Evolutionary conservation across 805 yeast genomes (phyloP).

Genomic region (Zygotorulaspora chibaensis): DNA sequence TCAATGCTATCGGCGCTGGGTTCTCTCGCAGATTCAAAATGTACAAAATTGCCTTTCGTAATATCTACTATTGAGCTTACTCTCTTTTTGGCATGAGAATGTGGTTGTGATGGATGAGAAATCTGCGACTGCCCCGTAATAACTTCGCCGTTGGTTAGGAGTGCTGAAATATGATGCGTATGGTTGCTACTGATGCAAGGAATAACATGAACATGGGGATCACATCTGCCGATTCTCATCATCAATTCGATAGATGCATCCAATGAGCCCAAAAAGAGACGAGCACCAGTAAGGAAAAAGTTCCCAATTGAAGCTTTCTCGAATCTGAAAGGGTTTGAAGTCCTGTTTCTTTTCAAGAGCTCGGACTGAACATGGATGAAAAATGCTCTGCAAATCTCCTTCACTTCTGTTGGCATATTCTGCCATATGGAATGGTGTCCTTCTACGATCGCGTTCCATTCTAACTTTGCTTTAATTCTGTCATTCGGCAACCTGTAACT

Average conservation of each 20-base stretch:
- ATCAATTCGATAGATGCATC: conserved; percentile 80
- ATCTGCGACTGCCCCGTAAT: conserved; percentile 92
- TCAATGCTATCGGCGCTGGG: not conserved
- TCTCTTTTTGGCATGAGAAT: conserved; percentile 9
- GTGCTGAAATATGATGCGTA: conserved; percentile 81
- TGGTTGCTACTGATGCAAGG: conserved; percentile 84
- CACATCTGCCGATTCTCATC: conserved; percentile 46
- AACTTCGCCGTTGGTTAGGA: conserved; percentile 59
- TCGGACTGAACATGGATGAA: conserved; percentile 77
- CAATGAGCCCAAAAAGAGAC: conserved; percentile 77
- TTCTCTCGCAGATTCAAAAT: conserved; percentile 9
- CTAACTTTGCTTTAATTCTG: conserved; percentile 48
- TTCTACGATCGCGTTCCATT: conserved; percentile 77
- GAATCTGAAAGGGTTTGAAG: conserved; percentile 48
- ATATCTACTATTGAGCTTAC: conserved; percentile 16
- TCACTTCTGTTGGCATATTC: conserved; percentile 51
- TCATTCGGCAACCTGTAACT: conserved; percentile 32
- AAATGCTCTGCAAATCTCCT: conserved; percentile 72
- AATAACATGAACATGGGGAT: conserved; percentile 52
- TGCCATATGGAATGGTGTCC: conserved; percentile 73
- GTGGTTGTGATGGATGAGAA: conserved; percentile 63
- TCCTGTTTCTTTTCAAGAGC: conserved; percentile 57
- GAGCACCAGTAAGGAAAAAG: conserved; percentile 72
- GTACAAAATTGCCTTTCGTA: conserved; percentile 14
- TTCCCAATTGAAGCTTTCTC: conserved; percentile 84